These are phyloP conservation scores for Cymbidium sinense DNA, from an alignment of 106 monocot genomes.

Conservation along the genomic window DNA sequence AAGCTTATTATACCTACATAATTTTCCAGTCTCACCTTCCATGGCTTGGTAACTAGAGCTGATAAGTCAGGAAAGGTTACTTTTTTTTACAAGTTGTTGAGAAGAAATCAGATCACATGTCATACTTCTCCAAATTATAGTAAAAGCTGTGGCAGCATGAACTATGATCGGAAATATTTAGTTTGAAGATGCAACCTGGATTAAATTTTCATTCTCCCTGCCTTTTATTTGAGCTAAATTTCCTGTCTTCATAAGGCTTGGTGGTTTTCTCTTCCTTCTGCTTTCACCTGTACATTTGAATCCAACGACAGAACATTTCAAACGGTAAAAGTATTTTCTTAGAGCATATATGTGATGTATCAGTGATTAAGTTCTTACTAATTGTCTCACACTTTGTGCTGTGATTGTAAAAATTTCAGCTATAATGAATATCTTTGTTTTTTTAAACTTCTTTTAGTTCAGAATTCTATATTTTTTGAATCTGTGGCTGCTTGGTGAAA, in stretches of 20 bases:
- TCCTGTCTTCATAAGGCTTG: too few species aligned
- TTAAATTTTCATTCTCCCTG: not conserved
- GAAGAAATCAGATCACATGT: too few species aligned
- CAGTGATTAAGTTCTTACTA: not conserved
- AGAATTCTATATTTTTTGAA: too few species aligned
- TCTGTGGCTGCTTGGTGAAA: too few species aligned
- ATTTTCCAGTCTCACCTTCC: not conserved
- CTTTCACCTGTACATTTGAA: not conserved
- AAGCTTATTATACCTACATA: not conserved
- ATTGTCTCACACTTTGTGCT: not conserved
- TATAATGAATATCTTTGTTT: not conserved
- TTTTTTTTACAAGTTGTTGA: not conserved
- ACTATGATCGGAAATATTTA: not conserved
- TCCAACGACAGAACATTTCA: not conserved
- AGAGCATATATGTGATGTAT: not conserved
- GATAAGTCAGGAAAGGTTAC: too few species aligned
- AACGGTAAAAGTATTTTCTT: slow-evolving; percentile 1
- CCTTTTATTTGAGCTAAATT: too few species aligned
- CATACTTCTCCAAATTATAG: not conserved
- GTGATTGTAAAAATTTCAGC: not conserved
- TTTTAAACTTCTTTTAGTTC: not conserved
- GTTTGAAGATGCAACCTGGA: not conserved
- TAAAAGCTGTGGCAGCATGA: not conserved
- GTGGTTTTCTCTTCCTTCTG: not conserved
- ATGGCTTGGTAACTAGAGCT: not conserved